Evolutionary conservation across 2,329 filamentous ascomycete genomes (phyloP).

Genomic region (Fusarium sp.): DNA sequence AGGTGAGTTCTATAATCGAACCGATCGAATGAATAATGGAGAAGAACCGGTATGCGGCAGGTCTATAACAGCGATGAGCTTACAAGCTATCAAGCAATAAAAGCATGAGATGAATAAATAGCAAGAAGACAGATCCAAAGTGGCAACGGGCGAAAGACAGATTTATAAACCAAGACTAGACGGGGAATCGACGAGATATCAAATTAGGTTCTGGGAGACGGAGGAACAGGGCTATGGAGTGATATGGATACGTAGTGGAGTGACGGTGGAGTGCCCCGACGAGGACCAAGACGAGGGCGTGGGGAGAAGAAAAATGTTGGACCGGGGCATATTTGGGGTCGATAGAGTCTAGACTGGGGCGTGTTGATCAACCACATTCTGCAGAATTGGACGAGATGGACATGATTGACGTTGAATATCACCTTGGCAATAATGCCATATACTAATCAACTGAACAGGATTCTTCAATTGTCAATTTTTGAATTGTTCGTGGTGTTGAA

Average conservation of each 20-base stretch:
- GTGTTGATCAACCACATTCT: slow-evolving; percentile 8
- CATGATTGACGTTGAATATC: slow-evolving; percentile 1
- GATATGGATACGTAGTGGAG: slow-evolving; percentile 36
- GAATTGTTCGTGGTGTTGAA: slow-evolving; percentile 1
- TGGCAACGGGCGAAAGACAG: slow-evolving; percentile 32
- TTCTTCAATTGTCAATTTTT: neutral
- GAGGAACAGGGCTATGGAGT: slow-evolving; percentile 26
- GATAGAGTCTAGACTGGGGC: slow-evolving; percentile 28
- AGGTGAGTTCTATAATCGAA: neutral
- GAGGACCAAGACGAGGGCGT: slow-evolving; percentile 23
- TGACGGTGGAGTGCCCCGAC: slow-evolving; percentile 38
- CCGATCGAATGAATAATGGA: neutral
- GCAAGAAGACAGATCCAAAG: neutral
- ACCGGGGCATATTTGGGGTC: slow-evolving; percentile 21
- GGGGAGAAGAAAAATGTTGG: slow-evolving; percentile 22
- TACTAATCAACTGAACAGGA: neutral
- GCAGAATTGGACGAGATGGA: slow-evolving; percentile 6
- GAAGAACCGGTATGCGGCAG: neutral
- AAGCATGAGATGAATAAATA: neutral
- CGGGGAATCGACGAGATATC: slow-evolving; percentile 24
- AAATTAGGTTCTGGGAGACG: slow-evolving; percentile 27
- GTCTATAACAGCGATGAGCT: neutral
- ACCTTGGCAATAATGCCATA: neutral
- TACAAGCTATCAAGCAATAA: neutral
- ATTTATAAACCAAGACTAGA: slow-evolving; percentile 39